These are phyloP conservation scores for Circinella minor DNA, from an alignment of 371 early-diverging fungal species.

Conservation along the genomic window DNA sequence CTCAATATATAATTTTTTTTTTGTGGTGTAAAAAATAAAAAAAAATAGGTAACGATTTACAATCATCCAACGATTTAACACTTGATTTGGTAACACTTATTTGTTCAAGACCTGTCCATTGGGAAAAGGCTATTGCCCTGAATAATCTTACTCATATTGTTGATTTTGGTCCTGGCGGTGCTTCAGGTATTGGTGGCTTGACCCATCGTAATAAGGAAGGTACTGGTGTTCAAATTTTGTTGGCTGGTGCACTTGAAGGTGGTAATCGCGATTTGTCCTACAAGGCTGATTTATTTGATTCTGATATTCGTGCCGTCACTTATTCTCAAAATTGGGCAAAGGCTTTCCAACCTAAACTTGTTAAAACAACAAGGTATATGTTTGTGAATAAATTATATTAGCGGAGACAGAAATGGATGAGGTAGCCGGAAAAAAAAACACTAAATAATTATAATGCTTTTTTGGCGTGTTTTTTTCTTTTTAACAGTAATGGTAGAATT, in stretches of 20 bases:
- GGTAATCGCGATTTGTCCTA: constrained; percentile 75
- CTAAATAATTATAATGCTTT: not conserved
- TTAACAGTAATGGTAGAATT: constrained; percentile 67
- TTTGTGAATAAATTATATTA: not conserved
- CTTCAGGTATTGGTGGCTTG: constrained; percentile 86
- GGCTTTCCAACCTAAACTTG: constrained; percentile 82
- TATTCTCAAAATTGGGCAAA: constrained; percentile 92
- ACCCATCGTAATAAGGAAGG: constrained; percentile 96
- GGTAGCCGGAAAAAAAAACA: too few relatives aligned
- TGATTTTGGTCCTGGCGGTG: constrained; percentile 95
- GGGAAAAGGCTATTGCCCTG: constrained; percentile 83
- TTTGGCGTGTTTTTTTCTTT: constrained; percentile 7
- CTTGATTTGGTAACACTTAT: constrained; percentile 81
- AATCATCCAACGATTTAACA: constrained; percentile 60
- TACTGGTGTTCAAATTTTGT: constrained; percentile 88
- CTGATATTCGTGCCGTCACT: constrained; percentile 77
- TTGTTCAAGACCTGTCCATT: constrained; percentile 83
- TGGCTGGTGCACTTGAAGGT: constrained; percentile 76
- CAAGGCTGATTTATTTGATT: constrained; percentile 86
- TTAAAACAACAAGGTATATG: constrained; percentile 54
- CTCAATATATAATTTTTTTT: not conserved
- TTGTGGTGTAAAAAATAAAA: too few relatives aligned
- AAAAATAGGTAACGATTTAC: constrained; percentile 71
- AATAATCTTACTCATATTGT: constrained; percentile 84
- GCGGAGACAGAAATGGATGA: too few relatives aligned